A percentile compares a stretch with the other conserved stretches of the same genome.
Conservation (phyloP, 305 asterid genomes). For the Solanum hybrid region DNA sequence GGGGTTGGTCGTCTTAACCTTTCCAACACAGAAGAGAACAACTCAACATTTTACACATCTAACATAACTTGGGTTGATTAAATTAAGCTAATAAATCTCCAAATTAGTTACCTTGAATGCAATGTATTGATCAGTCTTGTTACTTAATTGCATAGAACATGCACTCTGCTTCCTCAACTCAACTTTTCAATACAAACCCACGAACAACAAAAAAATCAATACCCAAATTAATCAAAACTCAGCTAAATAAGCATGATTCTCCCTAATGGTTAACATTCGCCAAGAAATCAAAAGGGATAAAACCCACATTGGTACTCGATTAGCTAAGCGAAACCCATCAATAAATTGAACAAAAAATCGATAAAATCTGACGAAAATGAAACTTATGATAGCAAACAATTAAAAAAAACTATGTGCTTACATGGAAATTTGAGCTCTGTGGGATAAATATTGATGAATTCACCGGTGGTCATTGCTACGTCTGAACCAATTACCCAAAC, state of each 20-base stretch:
- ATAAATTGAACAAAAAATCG: neutral
- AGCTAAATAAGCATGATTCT: neutral
- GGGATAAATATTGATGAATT: slow-evolving; percentile 59
- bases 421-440: slow-evolving; percentile 73
- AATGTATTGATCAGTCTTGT: slow-evolving; percentile 59
- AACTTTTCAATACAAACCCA: slow-evolving; percentile 27
- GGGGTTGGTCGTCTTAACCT: slow-evolving; percentile 90
- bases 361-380: slow-evolving; percentile 5
- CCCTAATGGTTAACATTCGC: neutral
- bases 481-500: neutral
- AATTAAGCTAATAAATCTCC: neutral
- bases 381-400: neutral
- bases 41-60: neutral
- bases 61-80: neutral
- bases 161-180: slow-evolving; percentile 79
- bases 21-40: neutral
- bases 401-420: slow-evolving; percentile 17
- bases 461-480: slow-evolving; percentile 49
- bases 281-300: neutral
- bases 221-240: slow-evolving; percentile 6
- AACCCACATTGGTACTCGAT: neutral
- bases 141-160: slow-evolving; percentile 69
- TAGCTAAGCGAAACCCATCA: neutral
- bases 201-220: neutral
- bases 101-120: slow-evolving; percentile 59